Evolutionary conservation across 495 filamentous ascomycete genomes (phyloP), one percentile per base, ranked within the genome.

Genomic region (Penicillium manginii): DNA sequence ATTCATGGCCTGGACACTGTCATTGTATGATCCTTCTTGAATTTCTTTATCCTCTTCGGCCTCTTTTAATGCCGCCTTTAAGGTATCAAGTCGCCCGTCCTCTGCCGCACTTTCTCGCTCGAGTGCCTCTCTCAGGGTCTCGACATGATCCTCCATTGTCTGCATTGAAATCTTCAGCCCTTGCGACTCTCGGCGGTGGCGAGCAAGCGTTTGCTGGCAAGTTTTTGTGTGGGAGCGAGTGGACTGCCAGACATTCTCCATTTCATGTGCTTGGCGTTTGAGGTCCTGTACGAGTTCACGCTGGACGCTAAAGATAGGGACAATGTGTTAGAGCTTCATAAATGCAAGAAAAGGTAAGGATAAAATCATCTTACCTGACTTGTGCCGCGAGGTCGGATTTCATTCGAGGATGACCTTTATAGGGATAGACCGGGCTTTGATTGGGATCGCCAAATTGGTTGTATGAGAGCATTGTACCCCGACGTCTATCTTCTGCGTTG

Each of bases 301-400:
- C 63, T 84, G 80, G 45, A 75, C 62, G 19, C 79, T 84, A 47
- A 2, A 63, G 4, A 59, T 26, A 31, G 9, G 10, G 35, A 50
- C 14, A 50, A 9, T 35, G 18, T 14, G 43, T 22, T 37, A 57
- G 0, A 21, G 32, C 33, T 39, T 4, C 4, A 18, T 14, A n/a
- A 3, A 32, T 26, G 11, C 22, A n/a, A n/a, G 14, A 19, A 56
- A 18, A 9, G 40, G 5, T 9, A 47, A 10, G 18, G 18, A 39
- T 22, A 9, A n/a, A n/a, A n/a, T n/a, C n/a, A 10, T 43, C 75
- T 42, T 80, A 83, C 73, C 73, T 78, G 39, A 89, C 81, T 71
- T 91, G 89, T 19, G 82, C 82, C 39, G 84, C 87, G 8, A 85
- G 74, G 64, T 96, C 90, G 0, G 91, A 88, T 71, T 89, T 88